Base-by-base conservation (phyloP, 768 basidiomycete genomes). In the Paxillus rubicundulus region DNA sequence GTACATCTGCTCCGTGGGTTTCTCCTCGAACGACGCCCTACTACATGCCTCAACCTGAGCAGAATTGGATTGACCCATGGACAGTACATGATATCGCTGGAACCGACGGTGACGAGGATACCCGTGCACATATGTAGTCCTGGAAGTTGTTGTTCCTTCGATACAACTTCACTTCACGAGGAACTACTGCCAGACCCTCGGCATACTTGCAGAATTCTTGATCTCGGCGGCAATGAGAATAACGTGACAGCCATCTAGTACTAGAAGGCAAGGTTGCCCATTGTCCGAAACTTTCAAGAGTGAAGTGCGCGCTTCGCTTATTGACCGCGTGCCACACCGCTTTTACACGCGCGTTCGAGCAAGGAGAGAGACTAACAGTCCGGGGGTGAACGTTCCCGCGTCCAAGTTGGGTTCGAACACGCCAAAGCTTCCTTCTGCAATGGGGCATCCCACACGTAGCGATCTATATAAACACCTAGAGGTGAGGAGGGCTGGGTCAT, bases 31-130 rank as follows among this genome's bases (percentile, higher is more conserved):
- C 50, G 38, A 47, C 16, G 20, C 44, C 56, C 13, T 58, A 65
- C 42, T 56, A 53, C 9, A 17, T 30, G 14, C 28, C 50, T 37
- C 52, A 49, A 10, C 33, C 52, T 6, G 52, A 54, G n/a, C 54
- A 62, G n/a, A 54, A 59, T 45, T 74, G 72, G 73, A 63, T 57
- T 55, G 69, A 74, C 55, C 67, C 73, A 54, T 79, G 77, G 77
- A 61, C 70, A 28, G 61, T 64, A 53, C 71, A 65, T 9, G 61
- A 58, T 43, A 58, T 61, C 27, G 45, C 66, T 43, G 55, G 62
- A 18, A 56, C 68, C 40, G 51, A 57, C 30, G 52, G 56, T 49
- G 66, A 60, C 55, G 59, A 55, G 42, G 59, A 64, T 55, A 58
- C 62, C 8, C 62, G 70, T 56, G 60, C 59, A 49, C 57, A 60